Conservation (phyloP, 2,329 filamentous ascomycete species). For the Emmonsia crescens region DNA sequence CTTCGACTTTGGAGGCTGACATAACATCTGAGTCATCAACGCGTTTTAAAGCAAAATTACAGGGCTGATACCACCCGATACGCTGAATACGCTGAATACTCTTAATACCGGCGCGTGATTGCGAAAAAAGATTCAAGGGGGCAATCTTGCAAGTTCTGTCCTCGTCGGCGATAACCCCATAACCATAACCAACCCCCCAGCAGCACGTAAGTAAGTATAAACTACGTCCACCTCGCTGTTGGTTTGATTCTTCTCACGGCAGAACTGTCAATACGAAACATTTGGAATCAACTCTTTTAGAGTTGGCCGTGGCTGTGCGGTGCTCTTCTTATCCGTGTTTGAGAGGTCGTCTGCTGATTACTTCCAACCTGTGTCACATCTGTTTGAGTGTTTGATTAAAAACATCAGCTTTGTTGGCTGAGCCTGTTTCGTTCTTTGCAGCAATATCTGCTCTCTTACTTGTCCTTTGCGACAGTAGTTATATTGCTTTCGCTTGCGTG, state of each 20-base stretch:
- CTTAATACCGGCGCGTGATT: neutral
- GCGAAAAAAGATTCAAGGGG: neutral
- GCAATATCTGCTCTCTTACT: neutral
- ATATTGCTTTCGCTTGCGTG: neutral
- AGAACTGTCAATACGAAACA: neutral
- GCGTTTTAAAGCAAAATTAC: slow-evolving; percentile 1
- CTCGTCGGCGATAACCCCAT: neutral
- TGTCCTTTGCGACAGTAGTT: neutral
- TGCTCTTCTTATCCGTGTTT: neutral
- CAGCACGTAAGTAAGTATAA: neutral
- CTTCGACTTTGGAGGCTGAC: neutral
- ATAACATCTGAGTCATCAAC: neutral
- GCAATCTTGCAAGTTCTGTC: neutral
- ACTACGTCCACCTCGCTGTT: neutral
- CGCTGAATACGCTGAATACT: neutral
- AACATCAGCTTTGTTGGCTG: neutral
- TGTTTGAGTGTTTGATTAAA: neutral
- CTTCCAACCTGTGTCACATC: neutral
- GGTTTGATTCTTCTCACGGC: neutral
- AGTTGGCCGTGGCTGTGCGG: neutral
- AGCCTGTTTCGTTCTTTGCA: neutral
- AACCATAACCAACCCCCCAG: too few relatives aligned
- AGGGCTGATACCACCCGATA: neutral
- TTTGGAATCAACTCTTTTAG: neutral
- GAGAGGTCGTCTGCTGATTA: neutral